These are phyloP conservation scores for Ganoderma multipileum DNA, from an alignment of 1,284 basidiomycete genomes.

Conservation along the genomic window DNA sequence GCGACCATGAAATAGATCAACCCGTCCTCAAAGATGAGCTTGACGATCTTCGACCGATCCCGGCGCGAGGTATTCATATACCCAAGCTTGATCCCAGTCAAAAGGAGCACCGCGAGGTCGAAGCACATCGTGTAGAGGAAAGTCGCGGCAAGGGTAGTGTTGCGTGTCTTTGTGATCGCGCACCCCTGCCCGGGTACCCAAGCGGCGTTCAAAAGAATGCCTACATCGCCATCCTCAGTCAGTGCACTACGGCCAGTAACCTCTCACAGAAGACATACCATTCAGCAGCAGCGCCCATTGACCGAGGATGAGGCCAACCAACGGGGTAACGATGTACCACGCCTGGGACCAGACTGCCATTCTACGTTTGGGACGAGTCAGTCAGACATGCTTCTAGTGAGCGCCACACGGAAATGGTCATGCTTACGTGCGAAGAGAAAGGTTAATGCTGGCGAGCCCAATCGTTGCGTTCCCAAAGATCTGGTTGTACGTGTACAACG, in stretches of 20 bases:
- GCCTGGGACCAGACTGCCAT: slow-evolving; percentile 76
- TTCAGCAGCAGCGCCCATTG: slow-evolving; percentile 82
- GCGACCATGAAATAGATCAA: slow-evolving; percentile 78
- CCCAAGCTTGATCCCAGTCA: slow-evolving; percentile 56
- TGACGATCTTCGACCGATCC: slow-evolving; percentile 61
- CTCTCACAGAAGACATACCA: slow-evolving; percentile 47
- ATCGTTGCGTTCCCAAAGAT: slow-evolving; percentile 74
- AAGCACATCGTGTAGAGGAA: slow-evolving; percentile 45
- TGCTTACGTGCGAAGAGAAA: slow-evolving; percentile 75
- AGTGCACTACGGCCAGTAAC: slow-evolving; percentile 20
- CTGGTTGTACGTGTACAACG: slow-evolving; percentile 76
- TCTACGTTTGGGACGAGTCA: slow-evolving; percentile 43
- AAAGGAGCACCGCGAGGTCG: slow-evolving; percentile 26
- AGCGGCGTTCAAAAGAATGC: slow-evolving; percentile 64
- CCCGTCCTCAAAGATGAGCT: slow-evolving; percentile 73
- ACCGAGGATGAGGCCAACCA: slow-evolving; percentile 67
- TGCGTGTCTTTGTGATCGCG: slow-evolving; percentile 62
- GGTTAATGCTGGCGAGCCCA: slow-evolving; percentile 79
- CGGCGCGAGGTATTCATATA: slow-evolving; percentile 41
- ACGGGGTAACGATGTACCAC: slow-evolving; percentile 58
- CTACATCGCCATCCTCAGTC: slow-evolving; percentile 40
- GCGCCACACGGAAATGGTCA: not conserved
- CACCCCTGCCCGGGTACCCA: slow-evolving; percentile 59
- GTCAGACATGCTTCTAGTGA: not conserved
- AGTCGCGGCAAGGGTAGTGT: slow-evolving; percentile 56